phyloP scores from a whole-genome alignment of 352 stramenopile species.

The Blastocystis sp. region DNA sequence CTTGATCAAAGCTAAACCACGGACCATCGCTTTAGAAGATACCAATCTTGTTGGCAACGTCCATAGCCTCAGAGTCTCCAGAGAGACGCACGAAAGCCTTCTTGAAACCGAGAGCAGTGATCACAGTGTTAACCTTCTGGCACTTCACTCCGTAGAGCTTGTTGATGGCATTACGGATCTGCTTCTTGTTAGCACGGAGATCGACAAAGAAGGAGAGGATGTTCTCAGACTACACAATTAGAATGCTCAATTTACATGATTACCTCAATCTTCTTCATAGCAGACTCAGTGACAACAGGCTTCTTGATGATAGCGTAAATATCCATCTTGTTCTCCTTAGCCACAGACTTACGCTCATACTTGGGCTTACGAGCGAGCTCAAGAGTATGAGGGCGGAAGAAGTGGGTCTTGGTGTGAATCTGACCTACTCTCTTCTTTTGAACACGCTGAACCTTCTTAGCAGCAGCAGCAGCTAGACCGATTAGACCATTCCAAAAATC shows the following conservation, averaged over 20 bases:
- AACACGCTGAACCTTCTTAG: slow-evolving; percentile 60
- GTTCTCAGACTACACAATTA: slow-evolving; percentile 84
- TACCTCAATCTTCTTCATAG: slow-evolving; percentile 99
- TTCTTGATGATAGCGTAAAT: slow-evolving; percentile 99
- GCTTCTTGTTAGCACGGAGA: slow-evolving; percentile 96
- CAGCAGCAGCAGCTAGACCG: slow-evolving; percentile 54
- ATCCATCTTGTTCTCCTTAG: slow-evolving; percentile 83
- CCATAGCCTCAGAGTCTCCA: slow-evolving; percentile 96
- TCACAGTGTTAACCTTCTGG: slow-evolving; percentile 98
- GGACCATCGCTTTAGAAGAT: slow-evolving; percentile 86
- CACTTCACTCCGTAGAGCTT: slow-evolving; percentile 98
- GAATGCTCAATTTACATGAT: neutral
- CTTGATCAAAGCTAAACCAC: slow-evolving; percentile 40
- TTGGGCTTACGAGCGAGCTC: slow-evolving; percentile 85
- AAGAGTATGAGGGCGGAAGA: slow-evolving; percentile 98
- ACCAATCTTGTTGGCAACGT: slow-evolving; percentile 99
- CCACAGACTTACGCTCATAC: slow-evolving; percentile 85
- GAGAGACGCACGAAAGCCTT: slow-evolving; percentile 98
- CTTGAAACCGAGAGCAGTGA: slow-evolving; percentile 95
- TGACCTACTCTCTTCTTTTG: slow-evolving; percentile 85
- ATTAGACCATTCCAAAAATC: slow-evolving; percentile 45
- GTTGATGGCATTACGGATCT: slow-evolving; percentile 99
- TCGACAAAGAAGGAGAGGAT: slow-evolving; percentile 99
- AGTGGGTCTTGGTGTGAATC: slow-evolving; percentile 98
- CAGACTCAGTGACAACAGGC: slow-evolving; percentile 95